Base-by-base conservation (phyloP, 2,329 filamentous ascomycete genomes). In the Cytospora paraplurivora region DNA sequence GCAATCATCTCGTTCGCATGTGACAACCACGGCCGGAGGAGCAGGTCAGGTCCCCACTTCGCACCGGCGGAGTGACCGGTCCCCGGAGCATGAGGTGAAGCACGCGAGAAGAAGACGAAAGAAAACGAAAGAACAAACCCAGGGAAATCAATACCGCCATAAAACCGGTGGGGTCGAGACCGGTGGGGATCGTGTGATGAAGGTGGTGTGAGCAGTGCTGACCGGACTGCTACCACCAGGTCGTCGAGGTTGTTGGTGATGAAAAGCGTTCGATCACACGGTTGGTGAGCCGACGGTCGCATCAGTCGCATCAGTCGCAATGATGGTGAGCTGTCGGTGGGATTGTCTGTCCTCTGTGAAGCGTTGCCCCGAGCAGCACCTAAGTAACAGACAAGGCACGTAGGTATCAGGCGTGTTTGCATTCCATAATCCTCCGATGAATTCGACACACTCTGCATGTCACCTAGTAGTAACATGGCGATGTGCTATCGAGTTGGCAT, bases 1-100 rank as follows among this genome's bases (percentile, higher is more conserved):
- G 81, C 81, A 33, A 68, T 84, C 7, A 84, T 88, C 49, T 85
- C 85, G 0, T 86, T 88, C 69, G 71, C 81, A 1, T 87, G 88
- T 68, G 78, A 86, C 64, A 79, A 75, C 68, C 86, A 82, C 69
- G 80, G 81, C 27, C 74, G 73, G 63, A 52, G 69, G 10, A 79
- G 82, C 44, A 75, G 80, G 4, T 68, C 67, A 33, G 76, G 21
- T 37, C 62, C 59, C 37, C 44, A 32, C 11, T 67, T 67, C 38
- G 62, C 62, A 3, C 65, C 62, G 3, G 65, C 65, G 15, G 55
- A 8, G 0, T 49, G 38, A 41, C 3, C 34, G 19, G 15, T 5
- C 34, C 4, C 13, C 44, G 2, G 15, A 32, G 6, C 47, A 62
- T 8, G 37, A 50, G 52, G 41, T 8, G 7, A 56, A 41, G 6